Base-by-base conservation (phyloP, 805 yeast species). In the Cyberlindnera petersonii region DNA sequence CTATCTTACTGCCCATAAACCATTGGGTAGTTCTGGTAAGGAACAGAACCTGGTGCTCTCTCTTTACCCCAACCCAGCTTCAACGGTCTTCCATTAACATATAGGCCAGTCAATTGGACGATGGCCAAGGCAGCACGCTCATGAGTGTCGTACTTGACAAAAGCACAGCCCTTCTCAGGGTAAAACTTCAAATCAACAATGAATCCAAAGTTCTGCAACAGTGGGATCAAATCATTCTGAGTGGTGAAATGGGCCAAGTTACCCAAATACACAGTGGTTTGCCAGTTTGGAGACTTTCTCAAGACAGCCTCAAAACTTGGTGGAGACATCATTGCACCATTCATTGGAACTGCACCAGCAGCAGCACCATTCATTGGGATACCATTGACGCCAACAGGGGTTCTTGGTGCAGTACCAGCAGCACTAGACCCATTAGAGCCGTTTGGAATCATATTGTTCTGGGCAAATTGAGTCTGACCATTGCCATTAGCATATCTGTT, bases 41-140 rank as follows among this genome's bases (percentile, higher is more conserved):
- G 36, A n/a, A 24, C 26, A 38, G 59, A 52, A 38, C 59, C 61
- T 19, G 63, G 58, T 17, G 59, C 57, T 46, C 65, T 66, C 44
- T 70, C 83, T 59, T 79, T 84, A 37, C 95, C 96, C 96, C 96
- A 88, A 24, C 94, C 89, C 50, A 87, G 78, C 57, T 80, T 82
- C 57, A 86, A 63, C 17, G 83, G 80, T 56, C 95, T 72, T 17
- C 95, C 95, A 55, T 82, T 80, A 50, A 86, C 63, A 35, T 71
- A 71, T 50, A 79, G 74, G 1, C 95, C 93, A 15, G 73, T 67
- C 47, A 88, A 67, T 54, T 84, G 91, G 23, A 82, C 82, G 54
- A 87, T 86, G 33, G 95, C 94, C 54, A 85, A 67, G 3, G 95
- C 94, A 5, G 96, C 96, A 44, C 86, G 71, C 53, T 87, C 95